Evolutionary conservation across 108 stramenopile species (phyloP).

Genomic region (Cyclotella kingstonii): DNA sequence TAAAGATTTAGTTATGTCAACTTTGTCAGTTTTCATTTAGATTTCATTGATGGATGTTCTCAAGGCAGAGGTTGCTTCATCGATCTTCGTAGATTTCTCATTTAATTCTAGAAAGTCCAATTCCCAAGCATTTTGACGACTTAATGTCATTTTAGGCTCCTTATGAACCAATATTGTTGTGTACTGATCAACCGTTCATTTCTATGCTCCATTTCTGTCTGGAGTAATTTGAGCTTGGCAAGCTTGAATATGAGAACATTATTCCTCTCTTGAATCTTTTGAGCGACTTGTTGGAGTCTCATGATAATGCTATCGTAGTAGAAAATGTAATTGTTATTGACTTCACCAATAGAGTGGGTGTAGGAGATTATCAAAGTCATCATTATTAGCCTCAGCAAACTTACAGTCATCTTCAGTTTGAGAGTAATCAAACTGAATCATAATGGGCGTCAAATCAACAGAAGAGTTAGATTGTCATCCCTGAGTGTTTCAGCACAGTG

Average conservation of each 20-base stretch:
- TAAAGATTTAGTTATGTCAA: constrained; percentile 21
- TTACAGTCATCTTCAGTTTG: no score
- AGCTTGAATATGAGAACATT: constrained; percentile 37
- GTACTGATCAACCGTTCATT: constrained; percentile 13
- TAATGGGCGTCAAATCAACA: no score
- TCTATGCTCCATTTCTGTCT: constrained; percentile 9
- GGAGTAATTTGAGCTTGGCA: constrained; percentile 30
- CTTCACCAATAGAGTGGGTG: no score
- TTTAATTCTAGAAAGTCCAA: constrained; percentile 8
- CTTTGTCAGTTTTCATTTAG: constrained; percentile 1
- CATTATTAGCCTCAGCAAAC: no score
- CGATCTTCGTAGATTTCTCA: constrained; percentile 3
- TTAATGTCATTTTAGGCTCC: constrained; percentile 10
- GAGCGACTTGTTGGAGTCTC: constrained; percentile 27
- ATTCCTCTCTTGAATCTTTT: constrained; percentile 46
- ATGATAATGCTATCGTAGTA: no score
- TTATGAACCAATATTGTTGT: constrained; percentile 4
- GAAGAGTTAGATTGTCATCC: no score
- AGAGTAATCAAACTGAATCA: no score
- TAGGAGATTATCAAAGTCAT: no score
- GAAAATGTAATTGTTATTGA: no score
- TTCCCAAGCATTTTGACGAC: constrained; percentile 30
- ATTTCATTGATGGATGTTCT: constrained; percentile 13
- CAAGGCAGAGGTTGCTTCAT: background rate
- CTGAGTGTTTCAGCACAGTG: no score